These are phyloP conservation scores for Alternaria viburni DNA, from an alignment of 2,329 filamentous ascomycete genomes.

Conservation along the genomic window DNA sequence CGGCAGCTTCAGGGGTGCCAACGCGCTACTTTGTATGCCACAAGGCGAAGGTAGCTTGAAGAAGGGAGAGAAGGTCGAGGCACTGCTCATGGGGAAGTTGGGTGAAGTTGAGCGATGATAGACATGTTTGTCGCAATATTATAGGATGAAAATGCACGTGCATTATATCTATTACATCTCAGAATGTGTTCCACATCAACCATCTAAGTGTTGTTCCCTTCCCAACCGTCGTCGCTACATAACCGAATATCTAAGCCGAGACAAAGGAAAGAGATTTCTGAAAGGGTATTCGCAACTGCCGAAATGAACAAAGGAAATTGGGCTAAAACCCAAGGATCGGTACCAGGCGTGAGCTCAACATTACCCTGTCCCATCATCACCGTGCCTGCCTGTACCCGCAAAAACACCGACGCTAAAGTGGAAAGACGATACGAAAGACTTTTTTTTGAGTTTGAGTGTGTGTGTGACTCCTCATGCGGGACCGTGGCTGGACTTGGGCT, in stretches of 20 bases:
- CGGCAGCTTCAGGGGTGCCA: constrained; percentile 86
- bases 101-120: constrained; percentile 7
- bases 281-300: not conserved
- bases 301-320: not conserved
- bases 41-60: constrained; percentile 66
- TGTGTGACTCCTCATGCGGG: not conserved
- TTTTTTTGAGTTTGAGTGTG: not conserved
- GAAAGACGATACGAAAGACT: not conserved
- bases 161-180: not conserved
- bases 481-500: not conserved
- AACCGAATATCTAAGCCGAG: not conserved
- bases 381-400: not conserved
- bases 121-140: not conserved
- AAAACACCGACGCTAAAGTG: constrained; percentile 11
- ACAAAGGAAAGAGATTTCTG: not conserved
- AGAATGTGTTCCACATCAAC: not conserved
- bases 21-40: constrained; percentile 81
- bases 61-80: constrained; percentile 75
- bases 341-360: not conserved
- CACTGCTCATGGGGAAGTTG: constrained; percentile 71
- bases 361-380: not conserved
- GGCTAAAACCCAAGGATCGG: not conserved
- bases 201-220: not conserved
- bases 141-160: not conserved
- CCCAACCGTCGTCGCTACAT: not conserved